phyloP scores from a whole-genome alignment of 768 basidiomycete species.

The Leccinellum rugosiceps region DNA sequence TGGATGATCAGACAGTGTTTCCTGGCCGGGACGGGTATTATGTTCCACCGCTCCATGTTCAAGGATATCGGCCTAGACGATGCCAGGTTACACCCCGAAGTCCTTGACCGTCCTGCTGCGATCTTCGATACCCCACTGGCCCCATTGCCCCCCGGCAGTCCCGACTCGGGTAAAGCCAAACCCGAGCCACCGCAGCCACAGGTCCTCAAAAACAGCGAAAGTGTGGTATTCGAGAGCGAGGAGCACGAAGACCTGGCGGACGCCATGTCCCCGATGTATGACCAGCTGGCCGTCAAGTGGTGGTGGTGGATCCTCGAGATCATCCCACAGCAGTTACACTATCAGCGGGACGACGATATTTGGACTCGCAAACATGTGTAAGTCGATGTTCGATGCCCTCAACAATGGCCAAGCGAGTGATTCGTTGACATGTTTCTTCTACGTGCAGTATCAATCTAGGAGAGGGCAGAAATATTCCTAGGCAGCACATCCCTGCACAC shows the following conservation, averaged over 20 bases:
- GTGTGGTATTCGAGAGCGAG: constrained; percentile 36
- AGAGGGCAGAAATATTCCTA: constrained; percentile 39
- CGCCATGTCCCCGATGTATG: constrained; percentile 48
- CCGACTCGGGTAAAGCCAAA: constrained; percentile 9
- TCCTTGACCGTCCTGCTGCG: constrained; percentile 41
- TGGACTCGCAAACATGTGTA: constrained; percentile 21
- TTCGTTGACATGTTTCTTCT: neutral
- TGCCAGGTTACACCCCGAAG: constrained; percentile 41
- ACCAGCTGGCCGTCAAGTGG: constrained; percentile 48
- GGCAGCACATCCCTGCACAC: constrained; percentile 32
- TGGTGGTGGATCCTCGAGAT: constrained; percentile 69
- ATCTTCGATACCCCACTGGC: constrained; percentile 23
- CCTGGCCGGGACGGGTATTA: constrained; percentile 51
- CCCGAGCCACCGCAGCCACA: constrained; percentile 13
- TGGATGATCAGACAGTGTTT: constrained; percentile 78
- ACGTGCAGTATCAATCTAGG: constrained; percentile 36
- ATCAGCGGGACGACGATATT: constrained; percentile 21
- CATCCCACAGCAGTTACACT: constrained; percentile 36
- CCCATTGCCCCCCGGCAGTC: constrained; percentile 12
- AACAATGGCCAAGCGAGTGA: neutral
- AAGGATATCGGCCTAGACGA: constrained; percentile 46
- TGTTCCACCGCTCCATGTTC: constrained; percentile 49
- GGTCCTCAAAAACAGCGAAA: constrained; percentile 10
- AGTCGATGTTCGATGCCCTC: neutral
- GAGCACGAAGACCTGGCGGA: constrained; percentile 66